Base-by-base conservation (phyloP, 2,329 filamentous ascomycete species). In the Sporothrix phasma region DNA sequence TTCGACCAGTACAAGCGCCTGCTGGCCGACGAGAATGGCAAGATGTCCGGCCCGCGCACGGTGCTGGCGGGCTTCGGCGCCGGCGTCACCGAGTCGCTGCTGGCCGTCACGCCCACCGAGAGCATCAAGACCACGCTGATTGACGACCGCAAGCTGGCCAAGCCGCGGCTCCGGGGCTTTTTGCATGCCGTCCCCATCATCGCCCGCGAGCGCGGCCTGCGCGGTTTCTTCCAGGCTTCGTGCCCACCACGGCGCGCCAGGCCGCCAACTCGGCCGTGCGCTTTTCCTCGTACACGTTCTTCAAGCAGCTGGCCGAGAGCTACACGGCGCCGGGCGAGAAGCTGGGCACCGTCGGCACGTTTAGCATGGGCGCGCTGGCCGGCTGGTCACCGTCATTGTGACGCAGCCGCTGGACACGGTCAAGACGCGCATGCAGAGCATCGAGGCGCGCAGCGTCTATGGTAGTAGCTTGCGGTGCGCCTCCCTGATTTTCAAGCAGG, bases 81-180 rank as follows among this genome's bases (percentile, higher is more conserved):
- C 8, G 94, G 94, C 64, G 89, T 96, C 61, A 97, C 93, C 2
- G 94, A 99, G 78, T 95, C 90, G 3, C 78, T 97, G 61, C 78
- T 99, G 3, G 94, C 94, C 11, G 94, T 99, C 39, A 99, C 94
- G 39, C 94, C 94, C 0, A 97, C 95, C 65, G 94, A 99, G 78
- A 95, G 90, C 72, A 97, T 99, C 77, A 99, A 99, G 81, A 99
- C 94, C 60, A 95, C 95, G 70, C 79, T 99, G 83, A 97, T 99
- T 73, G 94, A 99, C 73, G 94, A 99, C 76, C 88, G 90, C 70
- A 99, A 99, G 79, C 82, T 84, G 3, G 80, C 85, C 31, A 90
- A 90, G 43, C 94, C 94, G 39, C 87, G 93, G 17, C 88, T 99
- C 85, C 85, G 87, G 66, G 94, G 94, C 29, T 97, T 99, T 77